Evolutionary conservation across 2,329 filamentous ascomycete genomes (phyloP).

Genomic region (Elsinoe australis): DNA sequence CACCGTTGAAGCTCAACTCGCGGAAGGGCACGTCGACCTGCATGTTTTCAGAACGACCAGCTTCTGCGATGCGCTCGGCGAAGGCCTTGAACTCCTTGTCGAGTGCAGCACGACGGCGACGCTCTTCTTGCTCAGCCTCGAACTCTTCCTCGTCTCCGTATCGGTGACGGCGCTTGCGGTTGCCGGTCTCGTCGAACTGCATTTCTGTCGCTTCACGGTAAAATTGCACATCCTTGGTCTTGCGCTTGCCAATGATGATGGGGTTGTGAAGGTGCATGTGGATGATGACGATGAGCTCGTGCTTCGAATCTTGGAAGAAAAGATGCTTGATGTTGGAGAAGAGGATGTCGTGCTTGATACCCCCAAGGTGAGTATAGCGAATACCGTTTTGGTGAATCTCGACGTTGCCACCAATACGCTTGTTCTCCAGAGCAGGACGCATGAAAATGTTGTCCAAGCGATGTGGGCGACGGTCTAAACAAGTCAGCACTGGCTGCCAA

Average conservation of each 20-base stretch:
- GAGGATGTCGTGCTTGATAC: conserved; percentile 80
- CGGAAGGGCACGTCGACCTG: conserved; percentile 96
- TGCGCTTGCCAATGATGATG: conserved; percentile 97
- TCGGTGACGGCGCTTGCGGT: conserved; percentile 92
- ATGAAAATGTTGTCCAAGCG: conserved; percentile 93
- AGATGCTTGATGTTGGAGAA: conserved; percentile 98
- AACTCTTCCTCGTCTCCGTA: conserved; percentile 99
- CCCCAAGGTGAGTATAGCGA: conserved; percentile 74
- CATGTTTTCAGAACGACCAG: conserved; percentile 80
- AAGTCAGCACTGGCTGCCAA: not conserved
- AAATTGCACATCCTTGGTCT: conserved; percentile 98
- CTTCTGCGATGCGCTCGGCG: conserved; percentile 94
- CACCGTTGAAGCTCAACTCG: conserved; percentile 92
- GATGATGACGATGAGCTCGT: conserved; percentile 95
- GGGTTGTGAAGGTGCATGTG: conserved; percentile 97
- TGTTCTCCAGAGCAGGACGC: conserved; percentile 89
- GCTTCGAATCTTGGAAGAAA: conserved; percentile 96
- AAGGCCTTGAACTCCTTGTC: conserved; percentile 95
- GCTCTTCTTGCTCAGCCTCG: conserved; percentile 94
- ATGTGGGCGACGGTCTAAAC: conserved; percentile 71
- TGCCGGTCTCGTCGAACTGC: conserved; percentile 97
- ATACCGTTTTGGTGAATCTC: conserved; percentile 99
- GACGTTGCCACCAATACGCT: conserved; percentile 89
- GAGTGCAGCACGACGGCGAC: conserved; percentile 79
- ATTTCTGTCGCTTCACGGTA: conserved; percentile 97